Evolutionary conservation across 768 basidiomycete species (phyloP).

Genomic region (Termitomyces sp.): DNA sequence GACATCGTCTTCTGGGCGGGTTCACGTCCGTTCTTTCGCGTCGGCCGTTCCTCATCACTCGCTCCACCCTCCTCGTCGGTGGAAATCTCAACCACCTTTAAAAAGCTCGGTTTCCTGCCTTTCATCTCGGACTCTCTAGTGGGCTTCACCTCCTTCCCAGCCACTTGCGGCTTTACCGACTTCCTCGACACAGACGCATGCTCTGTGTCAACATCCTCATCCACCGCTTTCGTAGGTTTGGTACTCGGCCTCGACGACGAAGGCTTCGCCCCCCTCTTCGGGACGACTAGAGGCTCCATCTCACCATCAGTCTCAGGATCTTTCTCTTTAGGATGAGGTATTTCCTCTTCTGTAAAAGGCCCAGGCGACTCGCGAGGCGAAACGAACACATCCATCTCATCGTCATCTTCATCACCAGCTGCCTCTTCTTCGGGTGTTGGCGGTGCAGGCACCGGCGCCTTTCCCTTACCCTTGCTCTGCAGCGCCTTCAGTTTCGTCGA

Average conservation of each 20-base stretch:
- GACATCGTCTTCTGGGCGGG: slow-evolving; percentile 6
- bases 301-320: background rate
- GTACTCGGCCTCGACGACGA: background rate
- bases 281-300: slow-evolving; percentile 9
- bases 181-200: background rate
- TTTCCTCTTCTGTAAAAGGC: background rate
- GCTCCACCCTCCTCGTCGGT: slow-evolving; percentile 34
- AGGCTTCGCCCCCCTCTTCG: slow-evolving; percentile 10
- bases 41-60: slow-evolving; percentile 14
- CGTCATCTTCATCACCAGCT: background rate
- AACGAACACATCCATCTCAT: slow-evolving; percentile 1
- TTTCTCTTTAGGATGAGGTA: background rate
- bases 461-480: background rate
- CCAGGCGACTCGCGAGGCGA: slow-evolving; percentile 1
- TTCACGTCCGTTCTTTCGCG: background rate
- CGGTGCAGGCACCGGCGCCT: background rate
- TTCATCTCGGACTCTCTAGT: slow-evolving; percentile 7
- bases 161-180: background rate
- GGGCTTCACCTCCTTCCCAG: background rate
- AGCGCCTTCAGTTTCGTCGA: background rate
- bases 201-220: slow-evolving; percentile 5
- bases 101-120: slow-evolving; percentile 9
- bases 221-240: background rate
- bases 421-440: background rate
- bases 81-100: slow-evolving; percentile 39